These are phyloP conservation scores for Colletotrichum sp. DNA, from an alignment of 2,329 filamentous ascomycete species.

Conservation along the genomic window DNA sequence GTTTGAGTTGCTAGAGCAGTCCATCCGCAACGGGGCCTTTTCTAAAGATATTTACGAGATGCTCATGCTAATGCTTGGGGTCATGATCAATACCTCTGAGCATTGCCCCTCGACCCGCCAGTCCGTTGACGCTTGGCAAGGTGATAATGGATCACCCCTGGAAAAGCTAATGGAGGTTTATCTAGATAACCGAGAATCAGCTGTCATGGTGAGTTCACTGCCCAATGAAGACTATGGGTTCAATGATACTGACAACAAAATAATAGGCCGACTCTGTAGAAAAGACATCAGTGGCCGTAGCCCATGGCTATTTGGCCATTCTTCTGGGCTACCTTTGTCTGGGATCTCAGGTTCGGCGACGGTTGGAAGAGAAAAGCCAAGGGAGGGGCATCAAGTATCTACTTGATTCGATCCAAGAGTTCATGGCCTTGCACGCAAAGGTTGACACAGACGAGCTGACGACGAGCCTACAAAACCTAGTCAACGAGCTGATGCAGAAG, in stretches of 20 bases:
- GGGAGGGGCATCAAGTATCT: conserved; percentile 50
- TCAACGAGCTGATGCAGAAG: conserved; percentile 35
- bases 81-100: conserved; percentile 88
- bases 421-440: conserved; percentile 55
- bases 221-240: background rate
- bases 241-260: background rate
- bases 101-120: conserved; percentile 69
- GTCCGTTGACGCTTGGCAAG: conserved; percentile 34
- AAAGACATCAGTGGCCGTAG: conserved; percentile 80
- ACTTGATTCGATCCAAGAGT: conserved; percentile 59
- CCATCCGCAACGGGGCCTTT: conserved; percentile 54
- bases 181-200: conserved; percentile 67
- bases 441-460: conserved; percentile 48
- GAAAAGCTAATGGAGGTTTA: conserved; percentile 69
- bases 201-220: conserved; percentile 66
- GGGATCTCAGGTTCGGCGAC: conserved; percentile 45
- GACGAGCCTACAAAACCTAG: conserved; percentile 36
- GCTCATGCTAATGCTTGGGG: conserved; percentile 78
- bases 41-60: conserved; percentile 64
- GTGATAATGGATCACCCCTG: conserved; percentile 49
- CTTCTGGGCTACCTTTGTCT: conserved; percentile 83
- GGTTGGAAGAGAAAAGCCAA: conserved; percentile 45
- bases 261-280: conserved; percentile 70
- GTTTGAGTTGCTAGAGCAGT: conserved; percentile 52
- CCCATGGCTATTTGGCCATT: conserved; percentile 85